Conservation (phyloP, 768 basidiomycete genomes). For the Suillus subluteus region DNA sequence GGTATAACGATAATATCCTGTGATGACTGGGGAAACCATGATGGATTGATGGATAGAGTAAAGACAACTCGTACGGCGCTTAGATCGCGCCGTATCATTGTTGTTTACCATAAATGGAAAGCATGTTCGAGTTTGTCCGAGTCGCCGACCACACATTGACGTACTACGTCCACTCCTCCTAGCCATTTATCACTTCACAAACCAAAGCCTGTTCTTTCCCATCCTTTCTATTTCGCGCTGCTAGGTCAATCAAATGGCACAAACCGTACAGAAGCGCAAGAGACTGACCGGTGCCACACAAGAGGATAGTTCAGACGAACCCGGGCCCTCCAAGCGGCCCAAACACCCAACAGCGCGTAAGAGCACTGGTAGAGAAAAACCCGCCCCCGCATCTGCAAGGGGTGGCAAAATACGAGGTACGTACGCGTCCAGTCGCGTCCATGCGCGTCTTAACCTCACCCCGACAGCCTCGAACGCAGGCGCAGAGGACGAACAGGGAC, state of each 20-base stretch:
- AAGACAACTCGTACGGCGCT: conserved; percentile 9
- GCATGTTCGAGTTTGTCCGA: conserved; percentile 3
- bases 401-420: conserved; percentile 28
- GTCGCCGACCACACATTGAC: not conserved
- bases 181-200: not conserved
- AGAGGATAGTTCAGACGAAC: conserved; percentile 34
- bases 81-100: not conserved
- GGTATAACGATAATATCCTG: conserved; percentile 82
- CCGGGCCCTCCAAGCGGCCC: conserved; percentile 46
- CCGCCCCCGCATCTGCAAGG: conserved; percentile 29
- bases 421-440: conserved; percentile 20
- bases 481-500: conserved; percentile 25
- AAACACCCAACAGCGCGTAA: conserved; percentile 77
- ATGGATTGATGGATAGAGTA: conserved; percentile 20
- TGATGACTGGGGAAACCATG: conserved; percentile 49
- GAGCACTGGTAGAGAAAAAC: conserved; percentile 73
- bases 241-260: conserved; percentile 54
- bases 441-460: conserved; percentile 9
- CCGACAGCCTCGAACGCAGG: conserved; percentile 26
- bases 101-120: conserved; percentile 3
- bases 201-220: conserved; percentile 1
- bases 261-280: conserved; percentile 62
- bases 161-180: conserved; percentile 3
- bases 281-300: conserved; percentile 48
- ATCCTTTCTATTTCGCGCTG: conserved; percentile 9